Evolutionary conservation across 371 early-diverging fungal genomes (phyloP), one percentile per base, ranked within the genome.

Genomic region (Actinomortierella ambigua): DNA sequence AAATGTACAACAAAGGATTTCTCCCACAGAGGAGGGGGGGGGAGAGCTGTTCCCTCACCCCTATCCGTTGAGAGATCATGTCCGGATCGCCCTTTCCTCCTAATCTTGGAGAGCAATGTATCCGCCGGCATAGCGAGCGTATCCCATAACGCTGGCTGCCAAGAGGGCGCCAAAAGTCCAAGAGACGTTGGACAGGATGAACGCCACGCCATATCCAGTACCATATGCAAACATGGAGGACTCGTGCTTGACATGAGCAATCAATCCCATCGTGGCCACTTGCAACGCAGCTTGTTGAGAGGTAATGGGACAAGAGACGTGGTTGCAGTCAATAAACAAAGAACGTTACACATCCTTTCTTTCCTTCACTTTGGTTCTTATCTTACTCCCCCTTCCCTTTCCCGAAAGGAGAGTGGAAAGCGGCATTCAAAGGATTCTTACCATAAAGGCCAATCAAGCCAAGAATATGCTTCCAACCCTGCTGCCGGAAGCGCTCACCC

Each of bases 391-490:
- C 13, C 44, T 44, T 44, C n/a, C n/a, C 44, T n/a, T 44, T 20
- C 20, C n/a, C 18, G 18, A 24, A 18, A 18, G 15, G 22, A 20
- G 22, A 48, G 22, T 23, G 26, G 2, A 17, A 3, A 1, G 14
- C 22, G 39, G 43, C 7, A 39, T 6, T 6, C 34, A 46, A 24
- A 17, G 44, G 22, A 22, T 46, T 14, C 63, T 43, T 66, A 66
- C 73, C 68, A 61, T 63, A 75, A 58, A 75, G 44, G 40, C 68
- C 64, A 27, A 75, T 27, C 22, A 67, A 67, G 48, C 64, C 64
- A 41, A 75, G 50, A 41, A 75, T 53, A 28, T 75, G 68, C 52
- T 75, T 75, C 75, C 75, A 75, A 27, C 75, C 75, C 1, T 46
- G 49, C 4, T 67, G 58, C 1, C 48, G 64, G 60, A 59, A 75